Evolutionary conservation across 2,329 filamentous ascomycete species (phyloP).

Genomic region (Calonectria naviculata): DNA sequence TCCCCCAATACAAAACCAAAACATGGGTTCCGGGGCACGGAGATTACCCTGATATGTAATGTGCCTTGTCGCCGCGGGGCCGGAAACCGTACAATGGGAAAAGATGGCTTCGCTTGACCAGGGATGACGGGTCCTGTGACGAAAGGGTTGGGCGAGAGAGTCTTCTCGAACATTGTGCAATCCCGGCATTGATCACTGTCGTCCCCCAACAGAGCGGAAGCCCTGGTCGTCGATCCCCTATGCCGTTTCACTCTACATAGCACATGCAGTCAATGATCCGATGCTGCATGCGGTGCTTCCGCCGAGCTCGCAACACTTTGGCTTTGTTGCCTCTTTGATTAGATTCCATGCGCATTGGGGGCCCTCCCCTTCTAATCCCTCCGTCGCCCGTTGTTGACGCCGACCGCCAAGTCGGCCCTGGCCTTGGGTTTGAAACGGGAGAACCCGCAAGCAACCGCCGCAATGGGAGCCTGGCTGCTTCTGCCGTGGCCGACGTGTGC

Average conservation of each 20-base stretch:
- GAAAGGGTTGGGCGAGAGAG: constrained; percentile 21
- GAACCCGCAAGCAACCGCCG: constrained; percentile 25
- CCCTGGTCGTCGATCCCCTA: constrained; percentile 41
- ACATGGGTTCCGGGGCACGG: constrained; percentile 28
- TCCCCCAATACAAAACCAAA: constrained; percentile 37
- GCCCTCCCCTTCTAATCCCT: constrained; percentile 29
- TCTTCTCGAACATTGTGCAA: constrained; percentile 40
- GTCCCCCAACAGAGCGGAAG: constrained; percentile 33
- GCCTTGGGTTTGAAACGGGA: constrained; percentile 35
- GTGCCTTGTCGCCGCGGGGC: constrained; percentile 9
- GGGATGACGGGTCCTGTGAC: constrained; percentile 25
- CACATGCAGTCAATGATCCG: background rate
- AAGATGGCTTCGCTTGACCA: background rate
- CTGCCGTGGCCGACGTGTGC: background rate
- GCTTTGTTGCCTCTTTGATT: constrained; percentile 27
- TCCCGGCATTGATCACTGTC: constrained; percentile 26
- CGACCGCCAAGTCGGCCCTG: constrained; percentile 2
- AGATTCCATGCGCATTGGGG: constrained; percentile 24
- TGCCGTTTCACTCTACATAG: constrained; percentile 10
- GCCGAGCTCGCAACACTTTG: background rate
- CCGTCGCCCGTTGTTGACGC: constrained; percentile 15
- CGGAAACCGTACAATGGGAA: background rate
- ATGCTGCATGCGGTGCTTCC: background rate
- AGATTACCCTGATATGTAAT: constrained; percentile 11
- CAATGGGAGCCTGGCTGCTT: background rate